Percentiles rank a stretch among this genome's conserved stretches.
Conservation (phyloP, 1,284 basidiomycete species). For the Apiotrichum gamsii region DNA sequence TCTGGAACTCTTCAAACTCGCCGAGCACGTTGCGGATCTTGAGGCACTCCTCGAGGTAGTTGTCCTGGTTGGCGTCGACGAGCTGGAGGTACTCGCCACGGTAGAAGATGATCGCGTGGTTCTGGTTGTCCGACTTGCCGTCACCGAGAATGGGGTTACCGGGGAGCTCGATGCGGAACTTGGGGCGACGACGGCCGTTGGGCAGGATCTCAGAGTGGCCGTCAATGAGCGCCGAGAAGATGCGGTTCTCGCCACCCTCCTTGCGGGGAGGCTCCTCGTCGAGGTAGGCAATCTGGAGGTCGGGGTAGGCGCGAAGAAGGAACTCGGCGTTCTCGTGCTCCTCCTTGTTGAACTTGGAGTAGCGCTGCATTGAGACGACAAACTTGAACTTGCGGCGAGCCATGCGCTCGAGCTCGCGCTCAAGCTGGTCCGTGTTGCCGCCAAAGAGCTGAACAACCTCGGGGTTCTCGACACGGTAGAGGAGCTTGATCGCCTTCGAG, state of each 20-base stretch:
- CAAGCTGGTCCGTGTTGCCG: constrained; percentile 94
- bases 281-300: constrained; percentile 95
- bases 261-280: constrained; percentile 92
- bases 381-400: constrained; percentile 98
- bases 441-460: constrained; percentile 96
- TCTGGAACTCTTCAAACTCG: constrained; percentile 92
- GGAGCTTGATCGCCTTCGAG: constrained; percentile 97
- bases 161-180: constrained; percentile 97
- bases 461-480: constrained; percentile 98
- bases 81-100: constrained; percentile 98
- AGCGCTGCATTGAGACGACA: constrained; percentile 98
- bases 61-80: constrained; percentile 99
- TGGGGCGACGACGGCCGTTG: constrained; percentile 81
- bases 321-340: constrained; percentile 99
- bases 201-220: constrained; percentile 94
- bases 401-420: constrained; percentile 96
- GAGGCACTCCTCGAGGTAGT: constrained; percentile 98
- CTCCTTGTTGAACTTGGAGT: constrained; percentile 99
- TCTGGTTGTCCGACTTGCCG: constrained; percentile 99
- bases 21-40: constrained; percentile 98
- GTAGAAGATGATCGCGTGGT: constrained; percentile 98
- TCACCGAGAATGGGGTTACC: constrained; percentile 99
- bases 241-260: constrained; percentile 88
- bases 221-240: constrained; percentile 94
- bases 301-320: constrained; percentile 94